phyloP scores from a whole-genome alignment of 1,284 basidiomycete species.

The Gastroboletus turbinatus region DNA sequence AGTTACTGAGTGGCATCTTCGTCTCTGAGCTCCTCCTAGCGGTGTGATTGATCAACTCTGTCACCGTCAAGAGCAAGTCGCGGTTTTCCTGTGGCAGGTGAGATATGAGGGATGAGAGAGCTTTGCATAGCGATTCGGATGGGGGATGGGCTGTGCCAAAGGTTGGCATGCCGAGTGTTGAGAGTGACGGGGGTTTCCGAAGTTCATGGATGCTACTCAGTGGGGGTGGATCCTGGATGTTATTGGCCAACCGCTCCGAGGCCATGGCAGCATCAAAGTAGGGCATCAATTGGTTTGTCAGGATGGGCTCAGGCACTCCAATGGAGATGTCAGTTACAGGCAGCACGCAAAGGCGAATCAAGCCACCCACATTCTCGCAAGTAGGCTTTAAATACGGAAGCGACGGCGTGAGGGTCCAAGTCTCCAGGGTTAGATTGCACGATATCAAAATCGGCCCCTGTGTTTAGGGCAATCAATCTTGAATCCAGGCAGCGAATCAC shows the following conservation, averaged over 20 bases:
- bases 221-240: constrained; percentile 34
- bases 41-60: constrained; percentile 70
- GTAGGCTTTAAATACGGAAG: constrained; percentile 81
- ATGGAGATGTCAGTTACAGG: constrained; percentile 14
- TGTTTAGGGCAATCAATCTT: constrained; percentile 14
- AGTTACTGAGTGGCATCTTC: constrained; percentile 83
- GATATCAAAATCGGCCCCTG: constrained; percentile 84
- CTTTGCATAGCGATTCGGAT: constrained; percentile 51
- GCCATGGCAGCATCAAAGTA: constrained; percentile 75
- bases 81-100: constrained; percentile 70
- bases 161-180: constrained; percentile 69
- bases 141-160: constrained; percentile 58
- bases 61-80: constrained; percentile 70
- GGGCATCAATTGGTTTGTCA: constrained; percentile 67
- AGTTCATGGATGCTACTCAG: constrained; percentile 43
- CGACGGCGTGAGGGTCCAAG: constrained; percentile 89
- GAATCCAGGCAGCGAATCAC: background rate
- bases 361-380: constrained; percentile 68
- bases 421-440: constrained; percentile 73
- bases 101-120: constrained; percentile 58
- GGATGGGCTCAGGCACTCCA: constrained; percentile 78
- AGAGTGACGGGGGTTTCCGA: constrained; percentile 74
- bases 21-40: constrained; percentile 62
- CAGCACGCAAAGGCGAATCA: background rate
- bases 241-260: constrained; percentile 48